Base-by-base conservation (phyloP, 139 green algal species). In the Coelastrella sp. region DNA sequence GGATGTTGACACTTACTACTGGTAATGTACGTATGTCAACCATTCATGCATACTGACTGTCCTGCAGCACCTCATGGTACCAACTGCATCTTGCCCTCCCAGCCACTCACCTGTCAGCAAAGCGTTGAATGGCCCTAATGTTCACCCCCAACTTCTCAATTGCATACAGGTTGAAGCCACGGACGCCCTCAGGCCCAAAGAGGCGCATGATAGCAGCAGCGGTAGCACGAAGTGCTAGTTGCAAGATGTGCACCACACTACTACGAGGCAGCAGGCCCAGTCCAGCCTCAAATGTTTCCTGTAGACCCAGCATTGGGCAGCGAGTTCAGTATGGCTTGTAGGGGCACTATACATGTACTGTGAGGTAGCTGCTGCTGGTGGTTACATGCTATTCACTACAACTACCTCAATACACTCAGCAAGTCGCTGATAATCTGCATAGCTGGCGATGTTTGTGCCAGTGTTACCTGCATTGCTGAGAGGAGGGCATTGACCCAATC, bases 101-200 rank as follows among this genome's bases (percentile, higher is more conserved):
- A n/a, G n/a, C n/a, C 40, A 38, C 77, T 5, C 38, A 84, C 60
- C 41, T 50, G 38, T 43, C 69, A 32, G 87, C 64, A 27, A 86
- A 88, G 27, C 71, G 45, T 85, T 93, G 77, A 27, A 95, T 67
- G 13, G 83, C 85, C 0, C 71, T 81, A 11, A 96, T 8, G 72
- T 96, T 92, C 2, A 35, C 53, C 13, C 86, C 73, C 71, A 96
- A 89, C 7, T 86, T 85, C 87, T 94, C 84, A 25, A 94, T 57
- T 2, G 89, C 92, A 83, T 92, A 94, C 79, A 95, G 88, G 90
- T 96, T 96, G 88, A 88, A 93, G 25, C 73, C 90, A 11, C 88
- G 89, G 15, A 82, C 69, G 4, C 71, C 82, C 3, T 87, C 82
- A 17, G 69, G 57, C 69, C 57, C 82, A 50, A 96, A 83, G 41